Evolutionary conservation across 2,329 filamentous ascomycete genomes (phyloP), one percentile per base, ranked within the genome.

Genomic region (Fusarium tuaranense): DNA sequence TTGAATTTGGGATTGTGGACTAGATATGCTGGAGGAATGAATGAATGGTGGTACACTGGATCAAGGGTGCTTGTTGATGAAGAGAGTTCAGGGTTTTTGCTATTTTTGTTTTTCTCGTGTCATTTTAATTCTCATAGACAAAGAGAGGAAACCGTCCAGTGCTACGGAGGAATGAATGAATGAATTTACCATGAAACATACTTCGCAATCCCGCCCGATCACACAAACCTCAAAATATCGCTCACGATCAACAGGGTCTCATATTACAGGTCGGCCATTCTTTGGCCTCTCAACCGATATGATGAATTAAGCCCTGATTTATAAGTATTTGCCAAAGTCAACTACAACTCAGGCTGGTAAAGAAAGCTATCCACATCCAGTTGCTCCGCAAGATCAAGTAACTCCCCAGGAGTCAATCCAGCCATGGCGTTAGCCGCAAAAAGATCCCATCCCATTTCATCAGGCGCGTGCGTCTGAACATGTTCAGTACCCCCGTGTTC

Each of bases 361-460:
- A 78, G 13, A 4, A 78, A 76, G 2, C 68, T 69, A 55, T 76
- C 77, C 1, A 78, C 78, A 4, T 82, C 80, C 8, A 82, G 55
- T 48, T 81, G 75, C 30, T 81, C 80, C 2, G 80, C 80, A 30
- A 82, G 51, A 61, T 82, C 79, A 6, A 82, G 20, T 18, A 82
- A 61, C 58, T 82, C 80, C 5, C 79, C 75, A 1, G 80, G 80
- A 1, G 80, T 81, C 6, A 82, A 48, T 0, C 81, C 80, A 27
- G 80, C 76, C 80, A 81, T 81, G 1, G 79, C 75, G 27, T 79
- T 80, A 0, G 79, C 75, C 8, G 79, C 78, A 38, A 82, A 81
- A 8, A 81, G 74, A 59, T 82, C 80, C 80, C 80, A 82, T 4
- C 77, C 77, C 4, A 76, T 76, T n/a, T 78, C 77, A 25, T 76